phyloP scores from a whole-genome alignment of 176 grass and related monocot species.

The Puya raimondii region DNA sequence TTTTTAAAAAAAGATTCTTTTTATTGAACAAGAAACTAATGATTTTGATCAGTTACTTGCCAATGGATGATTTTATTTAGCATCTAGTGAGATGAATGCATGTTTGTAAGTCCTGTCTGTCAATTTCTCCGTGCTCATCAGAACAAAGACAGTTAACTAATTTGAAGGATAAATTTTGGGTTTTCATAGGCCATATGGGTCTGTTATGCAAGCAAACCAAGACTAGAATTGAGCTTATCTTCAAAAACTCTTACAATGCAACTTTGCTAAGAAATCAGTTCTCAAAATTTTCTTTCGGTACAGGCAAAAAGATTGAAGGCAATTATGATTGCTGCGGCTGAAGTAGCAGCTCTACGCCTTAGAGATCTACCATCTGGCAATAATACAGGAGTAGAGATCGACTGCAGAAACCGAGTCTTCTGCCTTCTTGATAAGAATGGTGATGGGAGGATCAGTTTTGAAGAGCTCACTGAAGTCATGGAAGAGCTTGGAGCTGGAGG shows the following conservation, averaged over 20 bases:
- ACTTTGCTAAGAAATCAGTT: slow-evolving; percentile 4
- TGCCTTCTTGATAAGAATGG: slow-evolving; percentile 73
- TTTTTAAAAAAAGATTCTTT: background rate
- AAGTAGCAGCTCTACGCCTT: slow-evolving; percentile 70
- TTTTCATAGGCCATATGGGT: too few relatives aligned
- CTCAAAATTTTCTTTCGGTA: slow-evolving; percentile 8
- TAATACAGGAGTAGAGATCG: slow-evolving; percentile 14
- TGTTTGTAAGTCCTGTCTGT: background rate
- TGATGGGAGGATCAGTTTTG: slow-evolving; percentile 84
- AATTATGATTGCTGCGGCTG: slow-evolving; percentile 78
- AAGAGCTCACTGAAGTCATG: slow-evolving; percentile 88
- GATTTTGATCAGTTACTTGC: background rate
- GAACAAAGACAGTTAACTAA: too few relatives aligned
- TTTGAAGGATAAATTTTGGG: too few relatives aligned
- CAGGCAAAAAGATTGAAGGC: slow-evolving; percentile 65
- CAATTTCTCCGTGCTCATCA: background rate
- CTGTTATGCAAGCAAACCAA: too few relatives aligned
- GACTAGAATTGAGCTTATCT: background rate
- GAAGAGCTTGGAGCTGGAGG: slow-evolving; percentile 74
- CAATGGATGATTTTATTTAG: too few relatives aligned
- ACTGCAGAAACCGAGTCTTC: slow-evolving; percentile 51
- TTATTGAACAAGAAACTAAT: slow-evolving; percentile 1
- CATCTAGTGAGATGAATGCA: too few relatives aligned
- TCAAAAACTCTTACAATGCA: background rate
- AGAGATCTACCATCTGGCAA: slow-evolving; percentile 51